These are phyloP conservation scores for Penicillium steckii DNA, from an alignment of 495 filamentous ascomycete species.

Conservation along the genomic window DNA sequence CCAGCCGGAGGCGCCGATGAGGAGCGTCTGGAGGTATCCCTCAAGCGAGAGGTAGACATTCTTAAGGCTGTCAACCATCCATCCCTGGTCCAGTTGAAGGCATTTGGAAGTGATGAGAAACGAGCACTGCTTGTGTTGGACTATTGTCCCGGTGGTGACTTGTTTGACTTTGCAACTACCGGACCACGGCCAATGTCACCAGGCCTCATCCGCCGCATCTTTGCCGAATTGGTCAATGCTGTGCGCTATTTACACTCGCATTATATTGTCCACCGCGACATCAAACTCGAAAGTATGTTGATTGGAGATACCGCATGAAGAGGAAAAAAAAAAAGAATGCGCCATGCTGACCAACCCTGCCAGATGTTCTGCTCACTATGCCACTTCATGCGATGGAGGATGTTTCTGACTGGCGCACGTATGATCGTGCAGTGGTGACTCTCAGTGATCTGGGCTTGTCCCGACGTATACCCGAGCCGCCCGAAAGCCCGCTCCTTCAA, in stretches of 20 bases:
- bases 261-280: conserved; percentile 92
- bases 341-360: background rate
- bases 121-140: conserved; percentile 82
- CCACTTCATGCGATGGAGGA: conserved; percentile 52
- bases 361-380: conserved; percentile 90
- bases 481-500: conserved; percentile 69
- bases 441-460: conserved; percentile 93
- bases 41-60: conserved; percentile 94
- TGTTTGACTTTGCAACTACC: conserved; percentile 84
- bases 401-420: conserved; percentile 61
- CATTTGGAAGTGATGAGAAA: conserved; percentile 76
- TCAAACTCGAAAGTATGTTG: conserved; percentile 92
- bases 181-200: conserved; percentile 63
- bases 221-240: conserved; percentile 82
- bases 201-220: conserved; percentile 75
- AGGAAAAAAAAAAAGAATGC: too few species aligned
- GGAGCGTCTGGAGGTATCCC: conserved; percentile 82
- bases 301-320: too few species aligned
- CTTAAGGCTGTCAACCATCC: conserved; percentile 84
- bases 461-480: conserved; percentile 69
- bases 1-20: conserved; percentile 88
- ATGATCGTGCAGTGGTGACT: conserved; percentile 79
- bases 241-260: conserved; percentile 80
- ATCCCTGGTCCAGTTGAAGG: conserved; percentile 83
- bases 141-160: conserved; percentile 90